These are phyloP conservation scores for Aspergillus sp. DNA, from an alignment of 2,329 filamentous ascomycete genomes.

Conservation along the genomic window DNA sequence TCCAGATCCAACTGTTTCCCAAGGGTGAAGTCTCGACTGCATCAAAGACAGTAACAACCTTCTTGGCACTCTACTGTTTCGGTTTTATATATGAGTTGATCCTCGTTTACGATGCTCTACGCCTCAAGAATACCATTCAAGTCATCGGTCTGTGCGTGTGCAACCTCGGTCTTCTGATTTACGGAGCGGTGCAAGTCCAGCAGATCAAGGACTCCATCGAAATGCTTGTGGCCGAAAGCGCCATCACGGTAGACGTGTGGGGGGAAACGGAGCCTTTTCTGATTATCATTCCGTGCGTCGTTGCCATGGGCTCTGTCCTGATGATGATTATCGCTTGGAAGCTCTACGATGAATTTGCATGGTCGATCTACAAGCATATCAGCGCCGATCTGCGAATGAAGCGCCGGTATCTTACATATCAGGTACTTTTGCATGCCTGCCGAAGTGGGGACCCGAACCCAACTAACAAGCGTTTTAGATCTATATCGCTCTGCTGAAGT, in stretches of 20 bases:
- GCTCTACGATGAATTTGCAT: slow-evolving; percentile 96
- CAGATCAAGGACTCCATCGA: slow-evolving; percentile 77
- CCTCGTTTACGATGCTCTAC: slow-evolving; percentile 88
- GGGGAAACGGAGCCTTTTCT: slow-evolving; percentile 70
- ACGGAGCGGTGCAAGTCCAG: slow-evolving; percentile 88
- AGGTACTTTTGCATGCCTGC: slow-evolving; percentile 60
- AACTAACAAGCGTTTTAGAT: slow-evolving; percentile 60
- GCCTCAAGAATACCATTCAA: slow-evolving; percentile 97
- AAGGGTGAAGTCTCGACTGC: slow-evolving; percentile 45
- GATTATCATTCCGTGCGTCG: slow-evolving; percentile 80
- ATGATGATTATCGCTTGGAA: slow-evolving; percentile 86
- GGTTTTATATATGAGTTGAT: slow-evolving; percentile 90
- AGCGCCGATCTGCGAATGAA: slow-evolving; percentile 97
- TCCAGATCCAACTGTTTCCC: slow-evolving; percentile 62
- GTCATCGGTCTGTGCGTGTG: slow-evolving; percentile 92
- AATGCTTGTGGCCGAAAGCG: slow-evolving; percentile 49
- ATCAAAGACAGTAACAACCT: slow-evolving; percentile 79
- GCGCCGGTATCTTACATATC: slow-evolving; percentile 91
- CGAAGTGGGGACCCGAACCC: not conserved
- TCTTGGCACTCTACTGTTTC: slow-evolving; percentile 95
- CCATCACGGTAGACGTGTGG: slow-evolving; percentile 64
- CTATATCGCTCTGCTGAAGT: slow-evolving; percentile 96
- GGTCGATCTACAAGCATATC: slow-evolving; percentile 99
- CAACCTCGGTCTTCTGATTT: slow-evolving; percentile 88
- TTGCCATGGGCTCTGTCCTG: slow-evolving; percentile 71